Evolutionary conservation across 2,329 filamentous ascomycete genomes (phyloP).

Genomic region (Nigrospora osmanthi): DNA sequence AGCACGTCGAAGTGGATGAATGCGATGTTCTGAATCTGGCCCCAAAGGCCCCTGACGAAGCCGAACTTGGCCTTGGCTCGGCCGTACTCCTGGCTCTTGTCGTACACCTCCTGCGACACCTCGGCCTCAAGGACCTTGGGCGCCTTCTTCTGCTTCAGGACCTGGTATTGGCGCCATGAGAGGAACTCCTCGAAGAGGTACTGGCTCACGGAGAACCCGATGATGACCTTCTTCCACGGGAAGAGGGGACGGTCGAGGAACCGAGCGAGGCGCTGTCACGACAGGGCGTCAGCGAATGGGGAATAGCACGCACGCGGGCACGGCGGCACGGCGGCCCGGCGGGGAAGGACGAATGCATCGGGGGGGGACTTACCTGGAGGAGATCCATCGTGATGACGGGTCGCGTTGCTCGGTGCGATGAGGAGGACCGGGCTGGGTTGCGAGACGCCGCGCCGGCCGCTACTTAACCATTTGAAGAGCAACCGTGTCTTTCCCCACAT

Average conservation of each 20-base stretch:
- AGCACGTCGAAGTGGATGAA: constrained; percentile 89
- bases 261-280: constrained; percentile 61
- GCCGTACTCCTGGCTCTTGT: constrained; percentile 94
- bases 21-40: constrained; percentile 79
- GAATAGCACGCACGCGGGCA: no score
- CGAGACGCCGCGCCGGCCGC: neutral
- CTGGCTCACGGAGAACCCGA: constrained; percentile 89
- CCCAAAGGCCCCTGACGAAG: constrained; percentile 73
- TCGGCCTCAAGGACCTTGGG: constrained; percentile 85
- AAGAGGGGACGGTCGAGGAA: constrained; percentile 87
- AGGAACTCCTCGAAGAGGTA: constrained; percentile 87
- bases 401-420: neutral
- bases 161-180: constrained; percentile 80
- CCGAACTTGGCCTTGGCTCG: constrained; percentile 90
- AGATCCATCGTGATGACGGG: constrained; percentile 20
- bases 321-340: neutral
- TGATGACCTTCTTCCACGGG: constrained; percentile 94
- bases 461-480: neutral
- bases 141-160: constrained; percentile 70
- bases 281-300: neutral
- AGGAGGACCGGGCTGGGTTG: neutral
- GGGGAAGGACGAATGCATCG: neutral
- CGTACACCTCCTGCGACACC: constrained; percentile 82
- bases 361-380: constrained; percentile 19
- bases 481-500: neutral